Evolutionary conservation across 1,284 basidiomycete genomes (phyloP), one percentile per base, ranked within the genome.

Genomic region (Cystobasidium pallidum): DNA sequence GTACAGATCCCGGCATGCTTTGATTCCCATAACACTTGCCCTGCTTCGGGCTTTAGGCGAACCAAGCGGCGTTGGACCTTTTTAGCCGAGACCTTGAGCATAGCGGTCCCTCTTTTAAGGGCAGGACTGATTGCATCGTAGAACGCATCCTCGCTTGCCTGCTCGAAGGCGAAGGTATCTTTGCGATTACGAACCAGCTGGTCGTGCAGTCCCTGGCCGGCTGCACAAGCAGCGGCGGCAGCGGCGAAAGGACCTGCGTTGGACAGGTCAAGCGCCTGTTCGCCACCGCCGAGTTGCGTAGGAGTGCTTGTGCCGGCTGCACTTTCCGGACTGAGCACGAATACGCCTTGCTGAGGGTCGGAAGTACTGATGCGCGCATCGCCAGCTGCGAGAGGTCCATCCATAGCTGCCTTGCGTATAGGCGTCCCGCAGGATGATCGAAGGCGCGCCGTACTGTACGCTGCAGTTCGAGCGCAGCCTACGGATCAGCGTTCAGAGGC

Each of bases 1-100:
- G 75, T 76, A 94, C 92, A 88, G 77, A 88, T 86, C 28, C 88
- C 86, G 39, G 84, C 84, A 80, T 88, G 89, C 80, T 88, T 89
- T 55, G 91, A 92, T 75, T 91, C 87, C 88, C 91, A 97, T 3
- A 89, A 80, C 76, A 98, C 90, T 75, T 87, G 86, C 0, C 92
- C 91, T 67, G 88, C 86, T 79, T 92, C 88, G 8, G 89, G 83
- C 77, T 92, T 89, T 26, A 97, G 84, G 67, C 84, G 84, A 80
- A 96, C 91, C 3, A 87, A 78, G 45, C 90, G 85, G 49, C 86
- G 86, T 80, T 90, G 92, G 81, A 89, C 86, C 78, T 90, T 91
- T 64, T 81, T 81, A 32, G 79, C 78, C 3, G 81, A 81, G 36
- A 81, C 80, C 52, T 82, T 82, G 70, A 81, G 78, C 80, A 81